Evolutionary conservation across 805 yeast genomes (phyloP), one percentile per base, ranked within the genome.

Genomic region (Sugiyamaella qingdaonensis): DNA sequence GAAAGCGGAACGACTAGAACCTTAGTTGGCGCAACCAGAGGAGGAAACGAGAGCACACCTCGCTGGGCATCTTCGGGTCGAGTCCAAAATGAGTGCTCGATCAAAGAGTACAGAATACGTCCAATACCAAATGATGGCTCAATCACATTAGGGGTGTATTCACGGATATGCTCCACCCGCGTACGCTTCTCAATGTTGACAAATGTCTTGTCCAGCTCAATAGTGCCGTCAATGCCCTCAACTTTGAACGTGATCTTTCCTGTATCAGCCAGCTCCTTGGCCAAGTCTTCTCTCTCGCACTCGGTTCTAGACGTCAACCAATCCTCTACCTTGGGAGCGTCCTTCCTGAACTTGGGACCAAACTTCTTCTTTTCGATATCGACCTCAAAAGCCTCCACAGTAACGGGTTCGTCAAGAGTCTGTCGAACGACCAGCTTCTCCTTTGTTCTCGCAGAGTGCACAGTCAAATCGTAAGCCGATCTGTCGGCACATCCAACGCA

Each of bases 401-500:
- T 79, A 59, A 85, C 69, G 56, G 99, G 99, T 70, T 82, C 86
- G 39, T 86, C 83, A 63, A 94, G 80, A 54, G 88, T 80, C 75
- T 94, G 86, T 78, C 98, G 87, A 45, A 94, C 99, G 55, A 90
- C 91, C 64, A 94, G 77, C 74, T 90, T 92, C 76, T 89, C 97
- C 73, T 89, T 89, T 54, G 99, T 94, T 73, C 88, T 87, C 53
- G 92, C 94, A 44, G 97, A 74, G 70, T 94, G 99, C 57, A 95
- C 99, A 47, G 92, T 80, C 72, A 94, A 81, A 75, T 94, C 99
- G 69, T 89, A 94, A 41, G 99, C 99, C 45, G 96, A 88, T 78
- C 99, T 84, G 75, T 94, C 99, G 60, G 99, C 99, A 77, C 98
- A 94, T 62, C 99, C 99, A 69, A 94, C 97, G 84, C 99, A 95